Evolutionary conservation across 2,329 filamentous ascomycete species (phyloP).

Genomic region (Cytospora schulzeri): DNA sequence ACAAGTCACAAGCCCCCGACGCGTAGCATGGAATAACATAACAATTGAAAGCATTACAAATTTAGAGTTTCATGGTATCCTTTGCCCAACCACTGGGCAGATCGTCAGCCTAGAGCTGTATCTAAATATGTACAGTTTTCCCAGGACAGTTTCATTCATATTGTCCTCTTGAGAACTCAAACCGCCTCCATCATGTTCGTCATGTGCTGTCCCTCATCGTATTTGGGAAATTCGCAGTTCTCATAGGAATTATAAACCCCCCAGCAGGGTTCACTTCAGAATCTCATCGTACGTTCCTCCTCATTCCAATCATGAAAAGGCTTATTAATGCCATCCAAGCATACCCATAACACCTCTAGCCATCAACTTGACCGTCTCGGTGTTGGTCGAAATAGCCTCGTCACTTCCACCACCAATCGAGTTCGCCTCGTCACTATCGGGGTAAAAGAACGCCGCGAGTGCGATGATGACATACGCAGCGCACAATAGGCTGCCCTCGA

Average conservation of each 20-base stretch:
- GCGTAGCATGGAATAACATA: not conserved
- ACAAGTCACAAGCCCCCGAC: not conserved
- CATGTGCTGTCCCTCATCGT: not conserved
- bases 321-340: not conserved
- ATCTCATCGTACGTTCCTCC: not conserved
- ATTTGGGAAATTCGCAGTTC: not conserved
- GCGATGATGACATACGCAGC: conserved; percentile 70
- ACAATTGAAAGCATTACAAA: not conserved
- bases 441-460: conserved; percentile 69
- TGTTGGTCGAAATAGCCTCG: not conserved
- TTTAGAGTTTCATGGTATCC: not conserved
- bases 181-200: not conserved
- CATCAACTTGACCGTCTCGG: not conserved
- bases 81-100: not conserved
- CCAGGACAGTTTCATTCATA: not conserved
- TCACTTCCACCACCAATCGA: conserved; percentile 13
- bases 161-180: not conserved
- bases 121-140: not conserved
- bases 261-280: not conserved
- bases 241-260: not conserved
- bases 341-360: not conserved
- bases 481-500: conserved; percentile 73
- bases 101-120: not conserved
- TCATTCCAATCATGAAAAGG: not conserved
- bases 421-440: conserved; percentile 52